Base-by-base conservation (phyloP, 163 green algal species). In the Chlamydomonas reinhardtii region DNA sequence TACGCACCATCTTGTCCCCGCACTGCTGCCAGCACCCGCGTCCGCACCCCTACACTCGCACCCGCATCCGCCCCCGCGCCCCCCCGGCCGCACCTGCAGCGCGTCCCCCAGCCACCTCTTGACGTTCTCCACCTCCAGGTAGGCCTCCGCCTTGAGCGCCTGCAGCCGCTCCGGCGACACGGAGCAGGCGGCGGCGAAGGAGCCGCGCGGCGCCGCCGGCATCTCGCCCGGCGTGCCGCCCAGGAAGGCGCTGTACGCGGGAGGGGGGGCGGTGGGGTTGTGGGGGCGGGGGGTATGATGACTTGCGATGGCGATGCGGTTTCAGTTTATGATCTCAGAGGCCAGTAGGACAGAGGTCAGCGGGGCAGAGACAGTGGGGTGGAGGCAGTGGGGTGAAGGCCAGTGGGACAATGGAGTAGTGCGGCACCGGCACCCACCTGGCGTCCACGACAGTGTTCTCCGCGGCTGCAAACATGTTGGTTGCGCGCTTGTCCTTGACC, bases 211-310 rank as follows among this genome's bases (percentile, higher is more conserved):
- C 6, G 78, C 78, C 22, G 61, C 78, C 11, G 78, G 78, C 66
- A 61, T 12, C 24, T 61, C 32, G 16, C 34, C 34, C 4, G 78
- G 32, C 48, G 62, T 29, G 27, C 32, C 29, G 78, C 78, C 78
- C 66, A 85, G 31, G 68, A 85, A 85, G 68, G 52, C 29, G 25
- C 78, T 85, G 68, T 56, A 14, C 14, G 48, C 48, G 9, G 59
- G 59, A 1, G 2, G 2, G 19, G 2, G 62, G 27, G 62, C 62
- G n/a, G 62, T 14, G 62, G 17, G 62, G 24, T 22, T 4, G 6
- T 34, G 22, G 62, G 62, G 62, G 25, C 3, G 62, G 62, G 62
- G 62, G n/a, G n/a, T n/a, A n/a, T n/a, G n/a, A n/a, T n/a, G n/a
- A n/a, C n/a, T n/a, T n/a, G n/a, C n/a, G n/a, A n/a, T n/a, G n/a